Evolutionary conservation across 2,329 filamentous ascomycete species (phyloP).

Genomic region (Botrytis porri): DNA sequence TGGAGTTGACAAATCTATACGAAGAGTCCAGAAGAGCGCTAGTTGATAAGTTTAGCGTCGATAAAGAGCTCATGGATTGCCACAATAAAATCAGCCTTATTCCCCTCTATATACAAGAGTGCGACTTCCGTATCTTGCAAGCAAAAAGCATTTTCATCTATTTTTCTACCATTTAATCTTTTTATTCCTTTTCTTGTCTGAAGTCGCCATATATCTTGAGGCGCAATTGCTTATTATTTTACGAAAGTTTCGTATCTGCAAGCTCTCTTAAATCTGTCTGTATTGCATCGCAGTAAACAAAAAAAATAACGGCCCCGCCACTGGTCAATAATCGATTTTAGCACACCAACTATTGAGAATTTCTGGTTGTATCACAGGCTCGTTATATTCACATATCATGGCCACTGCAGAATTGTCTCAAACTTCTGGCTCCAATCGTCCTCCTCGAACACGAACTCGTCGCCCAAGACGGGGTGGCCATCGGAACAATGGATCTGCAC

Average conservation of each 20-base stretch:
- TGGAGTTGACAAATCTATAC: slow-evolving; percentile 12
- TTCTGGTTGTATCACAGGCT: not conserved
- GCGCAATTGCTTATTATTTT: slow-evolving; percentile 26
- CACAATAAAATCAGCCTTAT: slow-evolving; percentile 19
- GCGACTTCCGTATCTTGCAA: not conserved
- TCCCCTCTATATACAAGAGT: not conserved
- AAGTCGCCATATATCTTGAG: slow-evolving; percentile 37
- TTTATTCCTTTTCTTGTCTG: slow-evolving; percentile 28
- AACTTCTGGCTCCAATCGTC: slow-evolving; percentile 23
- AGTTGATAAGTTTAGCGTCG: not conserved
- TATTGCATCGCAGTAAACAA: not conserved
- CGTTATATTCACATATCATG: slow-evolving; percentile 23
- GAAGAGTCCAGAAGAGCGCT: not conserved
- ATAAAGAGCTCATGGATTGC: slow-evolving; percentile 10
- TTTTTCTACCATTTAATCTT: not conserved
- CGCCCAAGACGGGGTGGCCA: slow-evolving; percentile 32
- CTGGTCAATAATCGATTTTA: slow-evolving; percentile 2
- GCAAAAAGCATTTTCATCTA: not conserved
- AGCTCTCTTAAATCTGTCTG: not conserved
- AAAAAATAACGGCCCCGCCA: slow-evolving; percentile 22
- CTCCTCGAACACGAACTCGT: slow-evolving; percentile 28
- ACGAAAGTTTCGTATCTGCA: not conserved
- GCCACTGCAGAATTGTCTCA: slow-evolving; percentile 25
- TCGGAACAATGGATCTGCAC: slow-evolving; percentile 23
- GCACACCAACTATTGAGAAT: slow-evolving; percentile 5